A percentile compares a stretch with the other conserved stretches of the same genome.
These are phyloP conservation scores for Skeletonema costatum DNA, from an alignment of 108 stramenopile genomes.

Conservation along the genomic window DNA sequence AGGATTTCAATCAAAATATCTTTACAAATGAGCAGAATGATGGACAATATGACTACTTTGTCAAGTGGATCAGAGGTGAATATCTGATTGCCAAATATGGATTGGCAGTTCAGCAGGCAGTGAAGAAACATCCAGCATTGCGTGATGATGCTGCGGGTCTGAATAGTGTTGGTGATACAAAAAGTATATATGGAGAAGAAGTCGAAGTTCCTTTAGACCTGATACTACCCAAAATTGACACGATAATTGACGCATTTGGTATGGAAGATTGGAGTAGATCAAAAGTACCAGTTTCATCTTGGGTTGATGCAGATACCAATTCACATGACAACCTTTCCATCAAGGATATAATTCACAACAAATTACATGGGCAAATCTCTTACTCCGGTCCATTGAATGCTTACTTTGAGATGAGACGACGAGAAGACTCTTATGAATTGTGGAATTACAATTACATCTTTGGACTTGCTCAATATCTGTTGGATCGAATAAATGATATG, in stretches of 20 bases:
- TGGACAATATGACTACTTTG: constrained; percentile 29
- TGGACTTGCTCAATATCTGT: constrained; percentile 71
- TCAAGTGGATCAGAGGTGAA: constrained; percentile 77
- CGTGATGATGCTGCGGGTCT: constrained; percentile 54
- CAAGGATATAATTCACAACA: constrained; percentile 61
- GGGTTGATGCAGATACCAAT: constrained; percentile 9
- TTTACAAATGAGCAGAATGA: constrained; percentile 30
- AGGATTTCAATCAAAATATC: constrained; percentile 51
- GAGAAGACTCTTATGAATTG: constrained; percentile 73
- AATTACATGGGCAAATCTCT: constrained; percentile 51
- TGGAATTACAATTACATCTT: constrained; percentile 79
- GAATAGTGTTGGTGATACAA: constrained; percentile 24
- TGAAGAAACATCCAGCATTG: constrained; percentile 49
- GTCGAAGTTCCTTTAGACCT: constrained; percentile 19
- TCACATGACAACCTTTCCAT: constrained; percentile 20
- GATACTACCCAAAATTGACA: constrained; percentile 51
- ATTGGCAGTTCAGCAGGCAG: constrained; percentile 34
- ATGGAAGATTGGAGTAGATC: constrained; percentile 62
- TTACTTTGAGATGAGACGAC: constrained; percentile 66
- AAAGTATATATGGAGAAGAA: constrained; percentile 25
- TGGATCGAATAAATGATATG: constrained; percentile 41
- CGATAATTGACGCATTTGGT: constrained; percentile 60
- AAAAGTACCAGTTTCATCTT: constrained; percentile 35
- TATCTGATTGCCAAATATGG: constrained; percentile 73
- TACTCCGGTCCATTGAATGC: constrained; percentile 75